Percentiles rank a stretch among this genome's conserved stretches.
Evolutionary conservation across 495 filamentous ascomycete species (phyloP).

Genomic region (Aspergillus haitiensis): DNA sequence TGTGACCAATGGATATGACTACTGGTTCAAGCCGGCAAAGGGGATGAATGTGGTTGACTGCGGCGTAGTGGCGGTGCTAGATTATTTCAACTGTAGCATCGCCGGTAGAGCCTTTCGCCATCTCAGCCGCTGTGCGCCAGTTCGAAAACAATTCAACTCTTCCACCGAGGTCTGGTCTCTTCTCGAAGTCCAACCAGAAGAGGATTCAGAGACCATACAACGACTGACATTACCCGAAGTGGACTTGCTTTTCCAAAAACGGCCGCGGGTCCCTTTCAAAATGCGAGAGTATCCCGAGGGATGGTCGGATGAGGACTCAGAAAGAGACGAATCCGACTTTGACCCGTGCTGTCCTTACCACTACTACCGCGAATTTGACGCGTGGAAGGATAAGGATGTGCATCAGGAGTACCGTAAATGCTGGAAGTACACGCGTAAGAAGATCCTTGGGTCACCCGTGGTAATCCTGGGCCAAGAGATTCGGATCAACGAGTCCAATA

Average conservation of each 20-base stretch:
- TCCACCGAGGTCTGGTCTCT: neutral
- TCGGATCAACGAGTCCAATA: neutral
- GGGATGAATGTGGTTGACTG: neutral
- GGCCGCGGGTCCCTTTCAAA: neutral
- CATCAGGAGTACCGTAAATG: neutral
- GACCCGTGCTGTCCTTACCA: slow-evolving; percentile 4
- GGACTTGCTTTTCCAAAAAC: neutral
- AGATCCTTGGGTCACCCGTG: neutral
- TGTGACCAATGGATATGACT: slow-evolving; percentile 10
- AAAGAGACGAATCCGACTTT: neutral
- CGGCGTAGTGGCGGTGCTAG: neutral
- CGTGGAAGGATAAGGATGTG: neutral
- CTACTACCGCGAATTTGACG: neutral
- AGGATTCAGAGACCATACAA: neutral
- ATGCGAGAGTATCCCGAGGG: neutral
- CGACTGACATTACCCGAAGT: neutral
- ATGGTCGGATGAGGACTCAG: neutral
- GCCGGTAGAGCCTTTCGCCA: neutral
- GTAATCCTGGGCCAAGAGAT: neutral
- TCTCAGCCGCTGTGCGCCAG: neutral
- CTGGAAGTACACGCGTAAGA: neutral
- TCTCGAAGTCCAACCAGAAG: neutral
- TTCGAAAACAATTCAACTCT: neutral
- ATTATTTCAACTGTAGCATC: slow-evolving; percentile 13
- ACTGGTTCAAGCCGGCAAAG: neutral